Conservation (phyloP, 768 basidiomycete species). For the Termitomyces titanicus region DNA sequence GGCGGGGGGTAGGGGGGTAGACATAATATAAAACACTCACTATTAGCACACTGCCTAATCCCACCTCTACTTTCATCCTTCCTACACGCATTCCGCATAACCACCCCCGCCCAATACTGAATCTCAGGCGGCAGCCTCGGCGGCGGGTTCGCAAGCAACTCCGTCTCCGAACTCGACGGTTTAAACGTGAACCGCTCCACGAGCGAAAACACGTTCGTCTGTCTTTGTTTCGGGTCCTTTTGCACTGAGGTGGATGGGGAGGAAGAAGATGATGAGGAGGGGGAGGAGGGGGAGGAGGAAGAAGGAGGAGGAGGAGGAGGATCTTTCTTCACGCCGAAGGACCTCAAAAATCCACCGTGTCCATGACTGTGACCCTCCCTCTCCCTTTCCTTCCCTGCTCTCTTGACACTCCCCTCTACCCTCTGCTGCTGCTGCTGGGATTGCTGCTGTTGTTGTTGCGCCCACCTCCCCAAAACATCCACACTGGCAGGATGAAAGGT, state of each 20-base stretch:
- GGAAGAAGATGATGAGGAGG: no score
- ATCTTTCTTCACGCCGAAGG: no score
- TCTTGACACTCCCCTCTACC: constrained; percentile 26
- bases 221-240: constrained; percentile 32
- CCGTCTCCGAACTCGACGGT: constrained; percentile 77
- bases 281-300: no score
- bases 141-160: constrained; percentile 56
- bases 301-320: no score
- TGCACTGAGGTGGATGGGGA: no score
- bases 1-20: no score
- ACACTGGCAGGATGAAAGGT: constrained; percentile 79
- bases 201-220: constrained; percentile 93
- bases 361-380: background rate
- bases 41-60: constrained; percentile 96
- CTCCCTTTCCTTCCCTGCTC: constrained; percentile 5
- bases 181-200: constrained; percentile 97
- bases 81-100: constrained; percentile 98
- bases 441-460: constrained; percentile 15
- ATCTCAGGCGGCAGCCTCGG: constrained; percentile 84
- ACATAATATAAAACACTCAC: no score
- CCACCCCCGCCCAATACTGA: constrained; percentile 99
- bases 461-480: constrained; percentile 31
- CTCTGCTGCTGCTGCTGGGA: constrained; percentile 7
- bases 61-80: constrained; percentile 94
- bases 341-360: constrained; percentile 7